Conservation (phyloP, 768 basidiomycete species). For the Boletus subcaerulescens region DNA sequence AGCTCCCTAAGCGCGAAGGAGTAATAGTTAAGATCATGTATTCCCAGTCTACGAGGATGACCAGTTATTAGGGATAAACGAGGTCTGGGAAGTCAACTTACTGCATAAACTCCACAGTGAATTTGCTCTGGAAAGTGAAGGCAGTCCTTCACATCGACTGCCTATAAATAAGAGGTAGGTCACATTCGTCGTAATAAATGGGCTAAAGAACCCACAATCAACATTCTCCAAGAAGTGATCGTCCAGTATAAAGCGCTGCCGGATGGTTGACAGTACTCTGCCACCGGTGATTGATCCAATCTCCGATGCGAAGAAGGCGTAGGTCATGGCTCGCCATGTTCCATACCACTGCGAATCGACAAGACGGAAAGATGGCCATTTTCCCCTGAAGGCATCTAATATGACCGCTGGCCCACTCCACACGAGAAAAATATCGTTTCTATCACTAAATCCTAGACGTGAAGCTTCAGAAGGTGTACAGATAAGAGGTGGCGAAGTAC, state of each 20-base stretch:
- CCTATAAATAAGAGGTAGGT: not conserved
- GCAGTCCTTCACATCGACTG: conserved; percentile 6
- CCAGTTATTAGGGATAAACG: not conserved
- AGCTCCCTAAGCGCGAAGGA: not conserved
- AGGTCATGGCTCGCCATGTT: conserved; percentile 10
- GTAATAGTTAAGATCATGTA: conserved; percentile 8
- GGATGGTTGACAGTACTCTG: not conserved
- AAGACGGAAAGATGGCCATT: conserved; percentile 4
- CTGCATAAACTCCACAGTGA: conserved; percentile 27
- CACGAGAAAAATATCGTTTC: conserved; percentile 7
- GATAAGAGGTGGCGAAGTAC: not conserved
- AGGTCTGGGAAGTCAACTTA: conserved; percentile 11
- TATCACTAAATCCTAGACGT: not conserved
- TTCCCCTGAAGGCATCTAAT: conserved; percentile 7
- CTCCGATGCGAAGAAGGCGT: not conserved
- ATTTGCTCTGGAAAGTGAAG: conserved; percentile 12
- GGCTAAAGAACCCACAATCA: conserved; percentile 18
- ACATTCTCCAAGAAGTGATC: conserved; percentile 17
- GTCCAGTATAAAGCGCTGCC: conserved; percentile 19
- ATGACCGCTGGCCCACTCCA: conserved; percentile 14
- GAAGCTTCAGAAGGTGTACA: not conserved
- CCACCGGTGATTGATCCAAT: not conserved
- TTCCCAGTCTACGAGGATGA: conserved; percentile 15
- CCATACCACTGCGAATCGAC: conserved; percentile 2
- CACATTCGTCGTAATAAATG: not conserved